Conservation (phyloP, 106 monocot species). For the Dendrobium chrysotoxum region DNA sequence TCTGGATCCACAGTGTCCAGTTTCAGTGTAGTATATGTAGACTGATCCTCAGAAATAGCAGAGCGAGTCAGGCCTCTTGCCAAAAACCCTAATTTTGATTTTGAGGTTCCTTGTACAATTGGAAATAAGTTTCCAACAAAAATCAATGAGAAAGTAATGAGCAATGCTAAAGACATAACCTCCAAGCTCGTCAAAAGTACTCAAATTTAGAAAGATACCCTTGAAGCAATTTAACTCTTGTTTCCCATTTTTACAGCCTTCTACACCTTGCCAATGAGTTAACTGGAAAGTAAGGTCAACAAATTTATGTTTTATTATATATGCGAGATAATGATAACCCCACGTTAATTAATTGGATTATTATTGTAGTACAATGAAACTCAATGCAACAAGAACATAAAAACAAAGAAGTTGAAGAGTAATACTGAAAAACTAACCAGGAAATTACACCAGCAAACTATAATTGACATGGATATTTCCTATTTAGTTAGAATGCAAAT, state of each 20-base stretch:
- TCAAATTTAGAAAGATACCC: conserved; percentile 9
- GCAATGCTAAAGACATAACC: not conserved
- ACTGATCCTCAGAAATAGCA: conserved; percentile 34
- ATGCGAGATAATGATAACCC: not conserved
- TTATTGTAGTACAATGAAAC: not conserved
- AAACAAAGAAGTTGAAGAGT: not conserved
- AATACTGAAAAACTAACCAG: not conserved
- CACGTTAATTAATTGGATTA: not conserved
- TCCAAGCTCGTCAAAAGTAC: not conserved
- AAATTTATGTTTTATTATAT: not conserved
- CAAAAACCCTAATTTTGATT: conserved; percentile 8
- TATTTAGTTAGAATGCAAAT: too few relatives aligned
- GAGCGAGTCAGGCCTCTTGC: not conserved
- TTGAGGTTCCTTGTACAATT: not conserved
- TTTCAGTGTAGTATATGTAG: conserved; percentile 20
- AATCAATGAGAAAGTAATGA: not conserved
- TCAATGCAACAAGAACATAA: not conserved
- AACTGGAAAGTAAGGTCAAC: conserved; percentile 11
- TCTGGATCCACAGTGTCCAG: conserved; percentile 16
- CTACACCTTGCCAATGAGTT: conserved; percentile 7
- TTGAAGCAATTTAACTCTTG: not conserved
- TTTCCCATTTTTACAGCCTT: conserved; percentile 14
- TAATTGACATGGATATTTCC: not conserved
- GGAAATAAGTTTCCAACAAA: conserved; percentile 11
- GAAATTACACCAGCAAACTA: not conserved